Evolutionary conservation across 1,284 basidiomycete genomes (phyloP), one percentile per base, ranked within the genome.

Genomic region (Golubevia sp.): DNA sequence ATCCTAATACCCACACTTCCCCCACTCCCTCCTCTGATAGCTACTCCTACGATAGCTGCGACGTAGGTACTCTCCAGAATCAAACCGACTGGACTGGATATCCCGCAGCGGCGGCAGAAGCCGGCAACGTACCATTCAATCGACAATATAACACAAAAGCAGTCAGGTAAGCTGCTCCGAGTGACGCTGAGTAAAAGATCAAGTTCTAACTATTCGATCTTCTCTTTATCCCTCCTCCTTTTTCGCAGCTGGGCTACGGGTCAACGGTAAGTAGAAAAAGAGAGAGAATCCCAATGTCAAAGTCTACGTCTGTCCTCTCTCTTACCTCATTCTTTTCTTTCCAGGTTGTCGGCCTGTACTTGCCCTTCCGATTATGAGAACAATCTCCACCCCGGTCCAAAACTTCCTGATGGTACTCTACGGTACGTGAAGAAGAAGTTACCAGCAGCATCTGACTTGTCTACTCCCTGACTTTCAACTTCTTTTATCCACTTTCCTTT

Each of bases 301-400:
- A 15, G 18, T 27, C 3, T 20, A 20, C 56, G 15, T 15, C 26
- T 58, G 34, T 49, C 44, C 13, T 38, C 23, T 58, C 34, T 49
- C 20, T n/a, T 73, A 55, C 73, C 71, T n/a, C 76, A 73, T 66
- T 66, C 74, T 49, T 71, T 76, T 2, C 76, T 75, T 8, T 76
- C 77, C 55, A 66, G 71, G 18, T 70, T 83, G 1, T 82, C 79
- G 2, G 74, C 77, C 1, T 83, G 80, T 66, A 83, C 80, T 0
- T 83, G 80, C 49, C 68, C 76, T 1, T 68, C 64, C 20, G 76
- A 80, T 5, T 77, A 83, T 2, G 53, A n/a, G n/a, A n/a, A n/a
- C n/a, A n/a, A n/a, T n/a, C n/a, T n/a, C 24, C 80, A 83, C 24
- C 80, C 80, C 0, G 80, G 80, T 0, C 80, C 80, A 49, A 64